Evolutionary conservation across 1,284 basidiomycete species (phyloP), one percentile per base, ranked within the genome.

Genomic region (Pascua guehoae): DNA sequence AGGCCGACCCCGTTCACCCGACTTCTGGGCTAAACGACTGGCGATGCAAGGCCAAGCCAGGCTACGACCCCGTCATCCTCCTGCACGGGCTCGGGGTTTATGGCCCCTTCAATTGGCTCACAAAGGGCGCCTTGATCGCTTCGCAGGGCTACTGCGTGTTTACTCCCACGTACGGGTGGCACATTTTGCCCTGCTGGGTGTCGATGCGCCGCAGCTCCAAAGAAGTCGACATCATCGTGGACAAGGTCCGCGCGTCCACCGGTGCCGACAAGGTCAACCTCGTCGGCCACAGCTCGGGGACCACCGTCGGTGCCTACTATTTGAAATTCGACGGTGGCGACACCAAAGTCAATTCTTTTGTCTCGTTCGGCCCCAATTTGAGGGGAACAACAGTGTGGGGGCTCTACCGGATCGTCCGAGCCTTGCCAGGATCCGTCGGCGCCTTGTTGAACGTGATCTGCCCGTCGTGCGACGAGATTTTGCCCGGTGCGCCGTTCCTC

Each of bases 231-330:
- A 48, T 8, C 37, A n/a, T 44, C 32, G 53, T 55, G 17, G 12
- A 49, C 7, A 36, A 44, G 38, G 53, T 55, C 39, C 48, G 40
- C 24, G 37, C 36, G 15, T 8, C 38, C 24, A 50, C 53, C 9
- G 53, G 53, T 24, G 53, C 53, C 37, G 17, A 16, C 16, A 55
- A 55, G 48, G 53, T 55, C 48, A 49, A 55, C 53, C 32, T 55
- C 24, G 53, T 50, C 43, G 53, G 48, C 32, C 52, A 53, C 32
- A 17, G n/a, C 7, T 18, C 41, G n/a, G 52, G 52, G 24, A 53
- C 52, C 10, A 41, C 46, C 8, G 52, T 53, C 5, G 18, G 15
- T 1, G 8, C 52, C n/a, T 47, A 47, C 36, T 53, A 48, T 16
- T n/a, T 53, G 18, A 53, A 53, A 36, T 53, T 37, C 18, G 52